Base-by-base conservation (phyloP, 2,329 filamentous ascomycete genomes). In the Cadophora malorum region DNA sequence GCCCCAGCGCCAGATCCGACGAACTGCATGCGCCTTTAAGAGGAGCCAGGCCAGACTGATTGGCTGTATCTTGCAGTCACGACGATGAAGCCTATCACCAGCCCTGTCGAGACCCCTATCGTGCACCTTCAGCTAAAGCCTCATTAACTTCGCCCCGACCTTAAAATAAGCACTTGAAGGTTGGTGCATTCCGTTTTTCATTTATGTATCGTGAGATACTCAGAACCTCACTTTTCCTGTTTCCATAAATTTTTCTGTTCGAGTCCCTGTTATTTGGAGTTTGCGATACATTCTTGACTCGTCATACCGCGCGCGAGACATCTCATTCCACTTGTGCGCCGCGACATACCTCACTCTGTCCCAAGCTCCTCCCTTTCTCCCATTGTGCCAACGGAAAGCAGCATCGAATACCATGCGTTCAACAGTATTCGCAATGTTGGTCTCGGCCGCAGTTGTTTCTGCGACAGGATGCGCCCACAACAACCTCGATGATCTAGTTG, bases 321-420 rank as follows among this genome's bases (percentile, higher is more conserved):
- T 16, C 52, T 19, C 25, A 55, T 55, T 55, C n/a, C 33, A 60
- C 1, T n/a, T 14, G 31, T 28, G 52, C 52, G 52, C 14, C 52
- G 52, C 52, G 25, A 55, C 25, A 53, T n/a, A 45, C 31, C 41
- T 53, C 31, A 55, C 19, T 35, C 41, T 47, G 21, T 59, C 38
- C 41, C 47, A 25, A 35, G 19, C 41, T 41, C 49, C 3, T 14
- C 31, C n/a, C 19, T 53, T n/a, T 35, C 25, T 19, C 38, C 41
- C 58, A 52, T 55, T 55, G 21, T 60, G 61, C 38, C 66, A 53
- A 52, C 62, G 49, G 45, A 35, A 31, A 35, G 35, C 21, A 25
- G n/a, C n/a, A 38, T 59, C 33, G 45, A 56, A 23, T 67, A 71
- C 6, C 38, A 76, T 76, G 75, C 74, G 69, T 33, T 64, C 67